Percentiles rank a stretch among this genome's conserved stretches.
These are phyloP conservation scores for Setomelanomma holmii DNA, from an alignment of 2,329 filamentous ascomycete species.

Conservation along the genomic window DNA sequence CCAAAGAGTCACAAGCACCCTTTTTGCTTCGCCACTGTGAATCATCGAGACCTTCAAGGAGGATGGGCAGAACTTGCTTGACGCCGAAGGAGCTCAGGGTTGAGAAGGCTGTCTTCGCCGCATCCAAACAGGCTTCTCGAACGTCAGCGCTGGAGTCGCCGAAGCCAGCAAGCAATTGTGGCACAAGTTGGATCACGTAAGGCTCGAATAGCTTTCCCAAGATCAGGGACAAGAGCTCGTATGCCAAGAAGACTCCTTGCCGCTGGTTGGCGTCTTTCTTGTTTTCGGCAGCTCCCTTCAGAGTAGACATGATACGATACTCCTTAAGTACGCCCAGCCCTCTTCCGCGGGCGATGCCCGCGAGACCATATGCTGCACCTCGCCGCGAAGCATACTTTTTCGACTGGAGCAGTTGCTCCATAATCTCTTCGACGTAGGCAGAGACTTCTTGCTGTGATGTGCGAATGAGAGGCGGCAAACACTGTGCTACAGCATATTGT, in stretches of 20 bases:
- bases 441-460: constrained; percentile 79
- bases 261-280: constrained; percentile 91
- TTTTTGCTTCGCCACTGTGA: constrained; percentile 98
- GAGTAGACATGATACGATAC: constrained; percentile 81
- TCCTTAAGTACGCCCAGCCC: constrained; percentile 84
- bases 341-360: constrained; percentile 86
- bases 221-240: constrained; percentile 86
- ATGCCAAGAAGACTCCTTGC: constrained; percentile 87
- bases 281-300: constrained; percentile 86
- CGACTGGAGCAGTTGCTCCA: constrained; percentile 81
- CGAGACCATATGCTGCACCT: constrained; percentile 93
- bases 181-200: constrained; percentile 94
- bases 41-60: constrained; percentile 91
- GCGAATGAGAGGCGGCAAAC: constrained; percentile 86
- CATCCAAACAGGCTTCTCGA: constrained; percentile 88
- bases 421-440: constrained; percentile 79
- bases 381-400: constrained; percentile 93
- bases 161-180: constrained; percentile 86
- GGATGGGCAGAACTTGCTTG: constrained; percentile 88
- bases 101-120: constrained; percentile 92
- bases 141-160: constrained; percentile 89
- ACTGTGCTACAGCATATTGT: constrained; percentile 94
- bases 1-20: constrained; percentile 93
- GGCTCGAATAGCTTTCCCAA: constrained; percentile 92
- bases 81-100: constrained; percentile 95